A percentile compares a stretch with the other conserved stretches of the same genome.
These are phyloP conservation scores for Botryotinia narcissicola DNA, from an alignment of 2,329 filamentous ascomycete species.

Conservation along the genomic window DNA sequence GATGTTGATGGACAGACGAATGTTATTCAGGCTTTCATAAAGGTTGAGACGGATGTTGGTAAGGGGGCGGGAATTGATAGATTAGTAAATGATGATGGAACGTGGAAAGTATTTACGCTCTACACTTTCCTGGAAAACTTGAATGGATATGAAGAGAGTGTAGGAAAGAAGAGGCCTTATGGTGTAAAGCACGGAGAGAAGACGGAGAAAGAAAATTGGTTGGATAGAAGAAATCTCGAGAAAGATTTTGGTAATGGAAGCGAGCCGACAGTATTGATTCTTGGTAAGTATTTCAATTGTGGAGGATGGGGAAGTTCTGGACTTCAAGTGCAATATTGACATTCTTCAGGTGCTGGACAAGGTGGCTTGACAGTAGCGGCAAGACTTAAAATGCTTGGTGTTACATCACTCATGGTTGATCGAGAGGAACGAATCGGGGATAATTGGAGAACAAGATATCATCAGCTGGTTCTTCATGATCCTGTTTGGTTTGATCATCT, in stretches of 20 bases:
- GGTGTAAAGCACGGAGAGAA: constrained; percentile 57
- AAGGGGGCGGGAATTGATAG: constrained; percentile 55
- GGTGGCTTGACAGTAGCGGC: constrained; percentile 57
- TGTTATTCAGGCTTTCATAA: constrained; percentile 56
- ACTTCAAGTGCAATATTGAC: constrained; percentile 47
- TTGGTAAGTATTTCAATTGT: constrained; percentile 47
- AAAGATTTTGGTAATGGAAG: constrained; percentile 43
- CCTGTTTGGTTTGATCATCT: constrained; percentile 58
- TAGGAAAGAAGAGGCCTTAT: constrained; percentile 47
- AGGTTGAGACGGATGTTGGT: constrained; percentile 53
- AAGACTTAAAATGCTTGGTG: constrained; percentile 57
- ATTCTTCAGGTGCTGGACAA: constrained; percentile 54
- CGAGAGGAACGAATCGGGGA: constrained; percentile 57
- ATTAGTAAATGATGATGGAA: constrained; percentile 41
- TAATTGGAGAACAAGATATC: constrained; percentile 62
- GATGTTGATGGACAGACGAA: constrained; percentile 46
- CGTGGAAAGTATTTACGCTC: constrained; percentile 63
- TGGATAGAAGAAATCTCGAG: constrained; percentile 50
- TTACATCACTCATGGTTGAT: constrained; percentile 57
- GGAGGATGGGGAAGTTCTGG: not conserved
- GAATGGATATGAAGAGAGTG: constrained; percentile 51
- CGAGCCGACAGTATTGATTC: constrained; percentile 55
- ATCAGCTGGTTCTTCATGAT: constrained; percentile 66
- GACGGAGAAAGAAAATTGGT: constrained; percentile 57
- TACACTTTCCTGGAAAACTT: constrained; percentile 59